Base-by-base conservation (phyloP, 169 alveolate genomes). In the Babesia bigemina region DNA sequence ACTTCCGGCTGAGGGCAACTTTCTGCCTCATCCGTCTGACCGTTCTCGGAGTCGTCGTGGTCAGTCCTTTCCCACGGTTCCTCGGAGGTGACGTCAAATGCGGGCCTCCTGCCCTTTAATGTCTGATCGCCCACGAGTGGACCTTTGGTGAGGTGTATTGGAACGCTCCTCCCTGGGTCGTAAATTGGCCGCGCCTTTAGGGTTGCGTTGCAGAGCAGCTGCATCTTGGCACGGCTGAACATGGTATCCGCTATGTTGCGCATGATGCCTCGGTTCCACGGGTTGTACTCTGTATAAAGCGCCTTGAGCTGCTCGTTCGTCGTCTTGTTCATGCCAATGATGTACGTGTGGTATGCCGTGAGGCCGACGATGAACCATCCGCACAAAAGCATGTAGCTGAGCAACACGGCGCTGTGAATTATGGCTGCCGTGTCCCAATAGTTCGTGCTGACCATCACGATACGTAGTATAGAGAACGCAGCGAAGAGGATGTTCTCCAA, bases 331-430 rank as follows among this genome's bases (percentile, higher is more conserved):
- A 92, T 75, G 33, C 70, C 66, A 12, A 86, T 71, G 47, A 92
- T 77, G 71, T 91, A 92, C 24, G 86, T 76, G 66, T 92, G 96
- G 71, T 91, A 91, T 48, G 77, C 83, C 56, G 83, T 44, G 29
- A 92, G 69, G 26, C 96, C 96, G 21, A 82, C 79, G 57, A 91
- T 88, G 66, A 91, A 87, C 95, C 96, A 92, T 16, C 86, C 86
- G 10, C 91, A 70, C 44, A 88, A 52, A 28, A 89, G 75, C 59
- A 76, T 77, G 66, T 76, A 91, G 60, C 39, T 62, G 39, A 72
- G 70, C 58, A 69, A 52, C 44, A 45, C 60, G 47, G 71, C 87
- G 76, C 71, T 74, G 73, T 62, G 85, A 28, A 75, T 66, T 17
- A 83, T 63, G 24, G n/a, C 0, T 11, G 52, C 24, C 52, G 58